Percentiles rank a stretch among this genome's conserved stretches.
These are phyloP conservation scores for Mortierella polycephala DNA, from an alignment of 371 early-diverging fungal genomes.

Conservation along the genomic window DNA sequence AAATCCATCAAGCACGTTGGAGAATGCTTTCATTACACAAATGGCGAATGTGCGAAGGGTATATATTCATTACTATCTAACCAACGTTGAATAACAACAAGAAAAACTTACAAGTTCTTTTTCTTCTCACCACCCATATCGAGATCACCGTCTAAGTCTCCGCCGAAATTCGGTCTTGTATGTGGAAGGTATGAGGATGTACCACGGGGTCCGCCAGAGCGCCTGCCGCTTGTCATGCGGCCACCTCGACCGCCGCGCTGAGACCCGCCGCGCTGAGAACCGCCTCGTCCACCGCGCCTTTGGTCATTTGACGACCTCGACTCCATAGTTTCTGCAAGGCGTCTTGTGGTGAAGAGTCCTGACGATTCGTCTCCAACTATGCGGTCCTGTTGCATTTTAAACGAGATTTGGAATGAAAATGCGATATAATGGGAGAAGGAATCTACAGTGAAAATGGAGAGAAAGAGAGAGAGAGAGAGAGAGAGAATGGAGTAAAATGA, in stretches of 20 bases:
- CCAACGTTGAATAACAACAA: neutral
- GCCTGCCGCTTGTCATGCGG: neutral
- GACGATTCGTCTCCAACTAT: neutral
- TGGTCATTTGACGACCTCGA: neutral
- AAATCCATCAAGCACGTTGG: too few relatives aligned
- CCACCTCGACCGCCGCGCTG: neutral
- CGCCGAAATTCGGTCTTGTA: neutral
- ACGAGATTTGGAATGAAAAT: too few relatives aligned
- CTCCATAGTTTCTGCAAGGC: neutral
- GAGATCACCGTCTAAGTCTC: slow-evolving; percentile 18
- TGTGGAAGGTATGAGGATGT: slow-evolving; percentile 11
- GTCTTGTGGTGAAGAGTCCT: neutral
- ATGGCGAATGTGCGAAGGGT: too few relatives aligned
- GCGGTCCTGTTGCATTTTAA: neutral
- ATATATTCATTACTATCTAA: neutral
- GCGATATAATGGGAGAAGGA: too few relatives aligned
- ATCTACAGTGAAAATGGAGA: too few relatives aligned
- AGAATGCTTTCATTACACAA: too few relatives aligned
- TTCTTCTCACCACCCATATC: slow-evolving; percentile 35
- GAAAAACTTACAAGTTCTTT: slow-evolving; percentile 23
- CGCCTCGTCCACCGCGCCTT: slow-evolving; percentile 4
- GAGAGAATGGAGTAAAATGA: too few relatives aligned
- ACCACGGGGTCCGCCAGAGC: slow-evolving; percentile 15
- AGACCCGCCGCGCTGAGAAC: neutral
- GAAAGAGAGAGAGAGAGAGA: too few relatives aligned